Conservation (phyloP, 2,329 filamentous ascomycete genomes). For the Neofusicoccum kwambonambiense region DNA sequence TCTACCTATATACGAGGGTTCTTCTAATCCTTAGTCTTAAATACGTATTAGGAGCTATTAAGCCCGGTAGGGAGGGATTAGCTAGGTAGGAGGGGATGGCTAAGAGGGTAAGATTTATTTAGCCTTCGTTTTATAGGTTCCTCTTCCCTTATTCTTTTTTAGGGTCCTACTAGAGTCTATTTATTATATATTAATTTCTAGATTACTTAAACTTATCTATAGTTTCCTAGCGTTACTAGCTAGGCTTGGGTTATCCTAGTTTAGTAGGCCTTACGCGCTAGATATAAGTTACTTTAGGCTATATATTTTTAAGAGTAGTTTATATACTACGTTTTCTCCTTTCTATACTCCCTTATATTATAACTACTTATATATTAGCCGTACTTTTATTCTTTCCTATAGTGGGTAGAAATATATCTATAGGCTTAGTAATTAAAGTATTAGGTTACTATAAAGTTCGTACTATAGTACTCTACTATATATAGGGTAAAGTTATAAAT, state of each 20-base stretch:
- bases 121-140: not conserved
- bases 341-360: not conserved
- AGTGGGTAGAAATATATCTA: not conserved
- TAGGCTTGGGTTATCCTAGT: not conserved
- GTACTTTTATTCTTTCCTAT: not conserved
- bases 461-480: not conserved
- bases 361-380: not conserved
- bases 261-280: not conserved
- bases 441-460: not conserved
- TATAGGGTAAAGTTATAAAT: too few relatives aligned
- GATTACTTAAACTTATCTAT: not conserved
- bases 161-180: not conserved
- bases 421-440: not conserved
- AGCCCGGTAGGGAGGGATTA: too few relatives aligned
- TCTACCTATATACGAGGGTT: not conserved
- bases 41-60: not conserved
- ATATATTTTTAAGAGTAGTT: not conserved
- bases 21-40: not conserved
- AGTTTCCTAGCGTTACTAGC: not conserved
- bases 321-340: not conserved
- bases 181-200: not conserved
- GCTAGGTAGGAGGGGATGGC: too few relatives aligned
- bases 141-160: not conserved
- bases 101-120: too few relatives aligned
- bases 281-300: not conserved